Percentiles rank a stretch among this genome's conserved stretches.
Conservation (phyloP, 768 basidiomycete genomes). For the Hygrophorus pudorinus region DNA sequence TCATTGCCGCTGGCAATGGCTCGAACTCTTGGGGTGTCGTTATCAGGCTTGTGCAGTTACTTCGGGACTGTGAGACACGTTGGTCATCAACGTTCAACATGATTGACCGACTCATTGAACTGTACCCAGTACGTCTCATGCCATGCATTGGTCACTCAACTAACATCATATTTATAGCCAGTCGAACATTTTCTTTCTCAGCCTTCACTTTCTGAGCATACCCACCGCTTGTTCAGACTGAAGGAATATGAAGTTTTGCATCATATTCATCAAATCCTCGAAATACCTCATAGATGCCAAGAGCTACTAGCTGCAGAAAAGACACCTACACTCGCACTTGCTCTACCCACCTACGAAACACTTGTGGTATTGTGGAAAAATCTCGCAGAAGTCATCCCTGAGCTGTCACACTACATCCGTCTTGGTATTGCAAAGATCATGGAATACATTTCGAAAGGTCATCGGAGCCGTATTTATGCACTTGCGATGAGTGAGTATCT, state of each 20-base stretch:
- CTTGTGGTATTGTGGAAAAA: conserved; percentile 14
- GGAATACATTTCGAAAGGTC: conserved; percentile 18
- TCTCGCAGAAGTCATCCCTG: conserved; percentile 11
- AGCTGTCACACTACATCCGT: conserved; percentile 17
- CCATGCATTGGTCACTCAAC: neutral
- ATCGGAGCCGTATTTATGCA: conserved; percentile 19
- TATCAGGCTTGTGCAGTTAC: conserved; percentile 15
- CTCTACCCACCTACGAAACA: conserved; percentile 22
- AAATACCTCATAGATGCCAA: conserved; percentile 20
- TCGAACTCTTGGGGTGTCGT: conserved; percentile 7
- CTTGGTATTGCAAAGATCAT: conserved; percentile 20
- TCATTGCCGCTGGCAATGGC: conserved; percentile 18
- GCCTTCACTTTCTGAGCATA: conserved; percentile 10
- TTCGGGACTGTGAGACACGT: conserved; percentile 22
- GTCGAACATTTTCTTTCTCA: conserved; percentile 12
- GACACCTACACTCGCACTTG: conserved; percentile 23
- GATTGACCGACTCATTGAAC: conserved; percentile 22
- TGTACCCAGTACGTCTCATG: conserved; percentile 22
- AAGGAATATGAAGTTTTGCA: conserved; percentile 12
- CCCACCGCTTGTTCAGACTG: conserved; percentile 7
- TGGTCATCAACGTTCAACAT: conserved; percentile 28
- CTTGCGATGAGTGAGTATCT: conserved; percentile 20
- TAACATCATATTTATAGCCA: conserved; percentile 9
- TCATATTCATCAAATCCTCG: conserved; percentile 21
- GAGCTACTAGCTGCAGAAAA: conserved; percentile 23